Percentiles rank a stretch among this genome's conserved stretches.
phyloP scores from a whole-genome alignment of 176 grass and related monocot genomes.

The Puccinellia tenuiflora region DNA sequence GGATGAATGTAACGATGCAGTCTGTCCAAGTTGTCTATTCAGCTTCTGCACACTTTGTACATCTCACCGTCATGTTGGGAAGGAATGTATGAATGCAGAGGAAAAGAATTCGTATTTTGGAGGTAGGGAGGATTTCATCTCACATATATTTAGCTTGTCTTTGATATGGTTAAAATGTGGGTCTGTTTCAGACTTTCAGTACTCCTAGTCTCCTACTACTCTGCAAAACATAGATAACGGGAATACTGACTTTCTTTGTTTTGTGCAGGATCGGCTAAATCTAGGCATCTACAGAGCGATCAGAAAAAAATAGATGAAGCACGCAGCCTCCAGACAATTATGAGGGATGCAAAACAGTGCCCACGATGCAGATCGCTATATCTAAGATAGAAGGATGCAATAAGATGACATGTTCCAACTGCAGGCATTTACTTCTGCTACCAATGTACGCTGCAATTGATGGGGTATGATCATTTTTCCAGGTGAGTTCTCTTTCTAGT shows the following conservation, averaged over 20 bases:
- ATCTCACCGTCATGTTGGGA: conserved; percentile 53
- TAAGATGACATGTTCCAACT: conserved; percentile 66
- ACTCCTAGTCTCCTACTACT: background rate
- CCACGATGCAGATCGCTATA: conserved; percentile 69
- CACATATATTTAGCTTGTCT: background rate
- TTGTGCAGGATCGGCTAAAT: conserved; percentile 1
- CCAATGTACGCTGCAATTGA: conserved; percentile 51
- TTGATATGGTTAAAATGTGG: background rate
- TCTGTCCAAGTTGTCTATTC: conserved; percentile 61
- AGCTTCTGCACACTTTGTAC: conserved; percentile 73
- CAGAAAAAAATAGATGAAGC: conserved; percentile 56
- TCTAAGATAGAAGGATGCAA: conserved; percentile 70
- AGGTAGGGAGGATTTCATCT: conserved; percentile 32
- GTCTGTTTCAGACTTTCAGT: background rate
- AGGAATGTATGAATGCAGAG: conserved; percentile 40
- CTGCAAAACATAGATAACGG: background rate
- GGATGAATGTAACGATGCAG: conserved; percentile 57
- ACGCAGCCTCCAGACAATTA: conserved; percentile 39
- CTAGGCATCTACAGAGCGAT: conserved; percentile 32
- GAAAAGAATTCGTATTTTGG: conserved; percentile 46
- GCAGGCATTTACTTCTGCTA: conserved; percentile 69
- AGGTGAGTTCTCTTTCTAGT: conserved; percentile 22
- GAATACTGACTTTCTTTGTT: background rate
- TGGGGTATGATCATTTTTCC: conserved; percentile 61
- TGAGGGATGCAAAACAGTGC: conserved; percentile 60